A percentile compares a stretch with the other conserved stretches of the same genome.
These are phyloP conservation scores for Torulaspora microellipsoides DNA, from an alignment of 805 yeast species.

Conservation along the genomic window DNA sequence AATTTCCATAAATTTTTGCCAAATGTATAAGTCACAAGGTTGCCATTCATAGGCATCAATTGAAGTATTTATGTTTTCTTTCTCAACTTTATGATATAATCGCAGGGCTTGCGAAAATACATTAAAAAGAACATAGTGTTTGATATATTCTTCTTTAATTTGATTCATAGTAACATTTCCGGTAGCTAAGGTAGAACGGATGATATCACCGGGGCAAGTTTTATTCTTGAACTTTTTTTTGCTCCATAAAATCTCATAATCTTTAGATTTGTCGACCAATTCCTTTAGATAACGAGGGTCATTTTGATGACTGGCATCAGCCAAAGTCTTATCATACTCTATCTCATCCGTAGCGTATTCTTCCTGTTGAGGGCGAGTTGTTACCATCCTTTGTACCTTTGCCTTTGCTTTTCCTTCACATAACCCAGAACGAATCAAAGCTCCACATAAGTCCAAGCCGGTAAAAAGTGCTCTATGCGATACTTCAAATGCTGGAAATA, in stretches of 20 bases:
- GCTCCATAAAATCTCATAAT: slow-evolving; percentile 16
- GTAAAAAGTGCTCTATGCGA: slow-evolving; percentile 15
- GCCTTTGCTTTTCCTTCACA: slow-evolving; percentile 1
- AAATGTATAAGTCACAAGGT: slow-evolving; percentile 23
- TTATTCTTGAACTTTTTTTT: slow-evolving; percentile 4
- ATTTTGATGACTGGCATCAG: background rate
- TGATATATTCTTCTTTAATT: slow-evolving; percentile 23
- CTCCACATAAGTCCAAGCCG: slow-evolving; percentile 11
- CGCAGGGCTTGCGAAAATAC: slow-evolving; percentile 16
- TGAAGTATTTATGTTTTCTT: background rate
- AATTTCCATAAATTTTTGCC: slow-evolving; percentile 12
- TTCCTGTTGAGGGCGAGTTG: slow-evolving; percentile 1
- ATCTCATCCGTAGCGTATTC: background rate
- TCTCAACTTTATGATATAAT: background rate
- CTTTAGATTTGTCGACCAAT: slow-evolving; percentile 5
- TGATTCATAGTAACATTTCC: slow-evolving; percentile 9
- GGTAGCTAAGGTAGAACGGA: slow-evolving; percentile 21
- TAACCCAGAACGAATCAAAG: slow-evolving; percentile 6
- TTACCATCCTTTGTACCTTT: background rate
- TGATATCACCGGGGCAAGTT: slow-evolving; percentile 25
- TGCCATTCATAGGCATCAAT: slow-evolving; percentile 2
- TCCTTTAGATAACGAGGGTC: slow-evolving; percentile 4
- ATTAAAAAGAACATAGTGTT: slow-evolving; percentile 19
- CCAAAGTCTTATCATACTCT: background rate
- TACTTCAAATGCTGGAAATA: slow-evolving; percentile 21